phyloP scores from a whole-genome alignment of 2,329 filamentous ascomycete genomes.

The Teratosphaeria nubilosa region DNA sequence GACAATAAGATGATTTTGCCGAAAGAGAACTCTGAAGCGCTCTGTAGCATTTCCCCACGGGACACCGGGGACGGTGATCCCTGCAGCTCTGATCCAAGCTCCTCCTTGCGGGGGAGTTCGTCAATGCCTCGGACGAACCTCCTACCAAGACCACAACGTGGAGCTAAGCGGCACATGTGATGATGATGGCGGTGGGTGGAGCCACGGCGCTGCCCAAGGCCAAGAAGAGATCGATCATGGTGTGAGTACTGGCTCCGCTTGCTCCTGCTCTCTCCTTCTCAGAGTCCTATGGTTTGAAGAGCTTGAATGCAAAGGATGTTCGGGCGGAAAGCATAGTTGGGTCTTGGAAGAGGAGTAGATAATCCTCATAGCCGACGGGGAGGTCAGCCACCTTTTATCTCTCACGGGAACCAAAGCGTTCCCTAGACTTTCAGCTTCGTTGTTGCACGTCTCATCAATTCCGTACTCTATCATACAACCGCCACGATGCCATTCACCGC shows the following conservation, averaged over 20 bases:
- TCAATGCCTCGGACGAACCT: neutral
- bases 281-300: neutral
- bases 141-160: neutral
- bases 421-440: neutral
- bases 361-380: neutral
- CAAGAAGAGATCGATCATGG: too few species aligned
- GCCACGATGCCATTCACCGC: constrained; percentile 45
- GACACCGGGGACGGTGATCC: neutral
- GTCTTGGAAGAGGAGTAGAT: neutral
- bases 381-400: neutral
- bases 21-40: too few species aligned
- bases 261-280: neutral
- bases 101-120: neutral
- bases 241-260: neutral
- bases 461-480: neutral
- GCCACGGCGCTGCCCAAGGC: neutral
- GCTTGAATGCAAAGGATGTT: neutral
- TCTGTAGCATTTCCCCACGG: neutral
- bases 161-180: neutral
- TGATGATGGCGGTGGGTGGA: neutral
- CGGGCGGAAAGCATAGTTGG: neutral
- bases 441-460: neutral
- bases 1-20: too few species aligned
- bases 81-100: neutral
- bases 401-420: too few species aligned